These are phyloP conservation scores for Talaromyces verruculosus DNA, from an alignment of 2,329 filamentous ascomycete species.

Conservation along the genomic window DNA sequence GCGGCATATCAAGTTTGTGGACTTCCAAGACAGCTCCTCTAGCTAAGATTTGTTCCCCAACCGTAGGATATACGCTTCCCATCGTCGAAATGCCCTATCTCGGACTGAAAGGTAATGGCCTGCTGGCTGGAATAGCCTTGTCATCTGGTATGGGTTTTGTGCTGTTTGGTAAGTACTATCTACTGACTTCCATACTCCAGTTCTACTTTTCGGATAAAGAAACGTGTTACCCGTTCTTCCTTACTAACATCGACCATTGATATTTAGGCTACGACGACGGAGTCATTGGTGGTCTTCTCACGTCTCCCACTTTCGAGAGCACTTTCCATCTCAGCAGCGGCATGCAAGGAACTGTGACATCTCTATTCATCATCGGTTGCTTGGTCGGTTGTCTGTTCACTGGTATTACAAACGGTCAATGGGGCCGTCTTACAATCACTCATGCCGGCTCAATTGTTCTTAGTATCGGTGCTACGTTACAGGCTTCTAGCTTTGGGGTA, in stretches of 20 bases:
- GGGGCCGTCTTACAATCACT: background rate
- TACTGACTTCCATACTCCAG: background rate
- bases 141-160: background rate
- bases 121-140: slow-evolving; percentile 9
- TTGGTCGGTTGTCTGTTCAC: slow-evolving; percentile 53
- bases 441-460: background rate
- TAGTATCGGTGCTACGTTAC: background rate
- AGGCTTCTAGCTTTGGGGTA: background rate
- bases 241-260: background rate
- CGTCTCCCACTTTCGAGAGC: slow-evolving; percentile 25
- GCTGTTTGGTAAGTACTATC: background rate
- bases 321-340: slow-evolving; percentile 26
- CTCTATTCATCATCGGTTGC: slow-evolving; percentile 57
- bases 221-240: background rate
- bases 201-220: background rate
- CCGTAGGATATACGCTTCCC: background rate
- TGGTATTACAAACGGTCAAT: slow-evolving; percentile 29
- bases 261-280: slow-evolving; percentile 18
- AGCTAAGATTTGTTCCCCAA: background rate
- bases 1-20: background rate
- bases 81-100: slow-evolving; percentile 33
- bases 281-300: slow-evolving; percentile 28
- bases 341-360: slow-evolving; percentile 41
- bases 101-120: slow-evolving; percentile 24
- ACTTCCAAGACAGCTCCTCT: background rate